Evolutionary conservation across 208 protist species (phyloP).

Genomic region (Acanthamoeba sp.): DNA sequence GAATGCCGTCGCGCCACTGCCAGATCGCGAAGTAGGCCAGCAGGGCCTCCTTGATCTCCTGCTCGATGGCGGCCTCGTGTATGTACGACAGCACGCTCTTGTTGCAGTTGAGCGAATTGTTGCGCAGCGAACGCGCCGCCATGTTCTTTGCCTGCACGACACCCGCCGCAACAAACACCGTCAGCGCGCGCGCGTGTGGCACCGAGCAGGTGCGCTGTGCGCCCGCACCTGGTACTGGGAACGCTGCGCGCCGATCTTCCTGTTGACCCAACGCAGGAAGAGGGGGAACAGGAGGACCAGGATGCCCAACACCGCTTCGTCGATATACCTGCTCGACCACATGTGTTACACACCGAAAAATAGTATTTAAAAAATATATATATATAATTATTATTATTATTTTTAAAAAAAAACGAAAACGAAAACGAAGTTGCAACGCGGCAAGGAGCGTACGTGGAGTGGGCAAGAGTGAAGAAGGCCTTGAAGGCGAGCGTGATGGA

Average conservation of each 20-base stretch:
- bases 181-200: too few species aligned
- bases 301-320: constrained; percentile 67
- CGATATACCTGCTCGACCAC: not conserved
- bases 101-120: constrained; percentile 73
- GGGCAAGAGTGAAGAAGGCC: constrained; percentile 60
- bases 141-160: not conserved
- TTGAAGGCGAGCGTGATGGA: constrained; percentile 67
- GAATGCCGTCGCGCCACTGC: constrained; percentile 58
- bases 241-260: constrained; percentile 27
- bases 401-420: not conserved
- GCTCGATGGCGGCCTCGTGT: constrained; percentile 55
- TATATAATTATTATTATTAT: too few species aligned
- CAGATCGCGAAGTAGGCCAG: constrained; percentile 71
- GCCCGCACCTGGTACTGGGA: constrained; percentile 8
- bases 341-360: too few species aligned
- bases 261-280: constrained; percentile 55
- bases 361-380: too few species aligned
- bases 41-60: constrained; percentile 67
- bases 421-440: not conserved
- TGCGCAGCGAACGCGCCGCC: constrained; percentile 28
- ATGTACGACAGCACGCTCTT: constrained; percentile 71
- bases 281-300: constrained; percentile 47
- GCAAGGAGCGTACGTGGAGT: constrained; percentile 49
- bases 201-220: too few species aligned
- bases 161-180: not conserved